Conservation (phyloP, 768 basidiomycete genomes). For the Kondoa malvinella region DNA sequence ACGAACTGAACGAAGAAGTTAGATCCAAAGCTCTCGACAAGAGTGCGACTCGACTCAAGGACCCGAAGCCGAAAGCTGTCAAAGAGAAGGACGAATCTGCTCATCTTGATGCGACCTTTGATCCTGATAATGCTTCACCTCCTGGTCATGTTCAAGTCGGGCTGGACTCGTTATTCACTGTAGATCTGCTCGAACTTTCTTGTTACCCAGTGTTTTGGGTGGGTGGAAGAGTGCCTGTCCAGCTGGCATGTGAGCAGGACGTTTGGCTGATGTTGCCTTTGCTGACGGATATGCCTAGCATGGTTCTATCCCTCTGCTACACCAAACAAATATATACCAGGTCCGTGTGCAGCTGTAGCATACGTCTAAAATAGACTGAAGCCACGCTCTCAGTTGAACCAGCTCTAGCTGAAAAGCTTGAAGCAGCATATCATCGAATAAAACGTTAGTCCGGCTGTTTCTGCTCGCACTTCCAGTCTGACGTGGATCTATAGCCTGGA, state of each 20-base stretch:
- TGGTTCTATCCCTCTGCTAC: slow-evolving; percentile 19
- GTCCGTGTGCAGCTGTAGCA: no score
- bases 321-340: slow-evolving; percentile 21
- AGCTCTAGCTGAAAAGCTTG: slow-evolving; percentile 19
- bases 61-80: slow-evolving; percentile 1
- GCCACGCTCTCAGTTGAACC: no score
- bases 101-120: background rate
- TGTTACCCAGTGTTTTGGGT: slow-evolving; percentile 25
- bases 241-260: slow-evolving; percentile 17
- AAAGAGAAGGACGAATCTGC: background rate
- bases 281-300: slow-evolving; percentile 5
- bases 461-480: background rate
- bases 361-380: no score
- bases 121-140: slow-evolving; percentile 1
- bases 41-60: background rate
- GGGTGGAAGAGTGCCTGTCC: slow-evolving; percentile 16
- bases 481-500: slow-evolving; percentile 12
- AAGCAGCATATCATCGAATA: slow-evolving; percentile 21
- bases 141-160: slow-evolving; percentile 19
- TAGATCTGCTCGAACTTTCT: slow-evolving; percentile 14
- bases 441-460: background rate
- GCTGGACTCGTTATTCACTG: slow-evolving; percentile 24
- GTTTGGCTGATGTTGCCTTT: background rate
- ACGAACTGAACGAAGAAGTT: background rate
- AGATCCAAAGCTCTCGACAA: slow-evolving; percentile 4